Evolutionary conservation across 129 eudicot genomes (phyloP).

Genomic region (Artemisia argyi): DNA sequence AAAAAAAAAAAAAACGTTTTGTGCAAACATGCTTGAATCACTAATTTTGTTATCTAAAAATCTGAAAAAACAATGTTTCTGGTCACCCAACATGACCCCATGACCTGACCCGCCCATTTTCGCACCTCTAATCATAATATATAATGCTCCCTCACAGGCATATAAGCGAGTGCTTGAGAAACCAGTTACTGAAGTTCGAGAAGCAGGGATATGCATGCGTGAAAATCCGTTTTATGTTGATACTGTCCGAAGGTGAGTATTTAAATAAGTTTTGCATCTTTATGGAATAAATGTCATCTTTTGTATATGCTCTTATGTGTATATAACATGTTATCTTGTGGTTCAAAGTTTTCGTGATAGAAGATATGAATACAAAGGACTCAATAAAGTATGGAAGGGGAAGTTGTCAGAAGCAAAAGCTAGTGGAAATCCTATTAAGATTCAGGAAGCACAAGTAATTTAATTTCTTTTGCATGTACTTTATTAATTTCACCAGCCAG

Average conservation of each 20-base stretch:
- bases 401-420: slow-evolving; percentile 94
- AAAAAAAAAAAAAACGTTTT: too few species aligned
- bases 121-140: too few species aligned
- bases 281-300: neutral
- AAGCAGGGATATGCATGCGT: slow-evolving; percentile 99
- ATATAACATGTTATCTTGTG: slow-evolving; percentile 30
- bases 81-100: too few species aligned
- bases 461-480: neutral
- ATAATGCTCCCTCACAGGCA: slow-evolving; percentile 28
- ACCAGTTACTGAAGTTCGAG: slow-evolving; percentile 83
- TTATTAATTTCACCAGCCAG: neutral
- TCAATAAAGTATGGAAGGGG: slow-evolving; percentile 98
- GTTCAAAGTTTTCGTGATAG: slow-evolving; percentile 88
- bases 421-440: slow-evolving; percentile 91
- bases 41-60: too few species aligned
- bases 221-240: slow-evolving; percentile 98
- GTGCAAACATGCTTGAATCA: too few species aligned
- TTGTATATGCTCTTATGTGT: neutral
- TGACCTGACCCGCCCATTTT: too few species aligned
- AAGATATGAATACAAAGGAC: slow-evolving; percentile 98
- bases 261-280: slow-evolving; percentile 16
- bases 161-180: slow-evolving; percentile 92
- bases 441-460: slow-evolving; percentile 98
- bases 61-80: too few species aligned
- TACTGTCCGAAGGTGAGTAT: slow-evolving; percentile 89